Percentiles rank a stretch among this genome's conserved stretches.
Evolutionary conservation across 177 flowering plant species (phyloP).

Genomic region (Vitis hybrid): DNA sequence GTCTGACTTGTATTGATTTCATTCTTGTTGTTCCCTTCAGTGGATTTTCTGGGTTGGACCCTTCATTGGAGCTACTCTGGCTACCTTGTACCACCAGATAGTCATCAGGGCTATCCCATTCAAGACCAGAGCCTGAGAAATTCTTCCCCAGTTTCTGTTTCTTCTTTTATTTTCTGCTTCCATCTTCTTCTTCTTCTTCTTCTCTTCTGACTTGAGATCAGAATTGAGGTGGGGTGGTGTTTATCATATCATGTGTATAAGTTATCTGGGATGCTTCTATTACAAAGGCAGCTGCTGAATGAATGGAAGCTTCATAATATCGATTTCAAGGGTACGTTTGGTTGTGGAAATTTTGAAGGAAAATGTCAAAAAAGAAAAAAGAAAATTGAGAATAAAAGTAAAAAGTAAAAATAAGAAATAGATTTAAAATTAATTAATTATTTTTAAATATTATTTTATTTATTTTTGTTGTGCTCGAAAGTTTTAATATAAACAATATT

Average conservation of each 20-base stretch:
- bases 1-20: no score
- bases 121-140: constrained; percentile 30
- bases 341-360: no score
- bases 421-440: no score
- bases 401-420: no score
- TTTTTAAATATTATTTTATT: no score
- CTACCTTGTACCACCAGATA: constrained; percentile 46
- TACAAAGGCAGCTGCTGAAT: no score
- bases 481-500: no score
- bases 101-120: constrained; percentile 53
- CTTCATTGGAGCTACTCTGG: constrained; percentile 52
- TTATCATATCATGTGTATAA: not conserved
- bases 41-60: constrained; percentile 65
- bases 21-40: constrained; percentile 17
- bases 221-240: not conserved
- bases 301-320: no score
- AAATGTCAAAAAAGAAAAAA: no score
- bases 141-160: not conserved
- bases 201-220: not conserved
- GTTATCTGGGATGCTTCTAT: not conserved
- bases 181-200: not conserved
- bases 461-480: no score
- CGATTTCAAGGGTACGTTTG: no score
- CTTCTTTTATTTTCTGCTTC: not conserved
- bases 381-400: no score